Base-by-base conservation (phyloP, 257 asterid species). In the Solanum rostratum region DNA sequence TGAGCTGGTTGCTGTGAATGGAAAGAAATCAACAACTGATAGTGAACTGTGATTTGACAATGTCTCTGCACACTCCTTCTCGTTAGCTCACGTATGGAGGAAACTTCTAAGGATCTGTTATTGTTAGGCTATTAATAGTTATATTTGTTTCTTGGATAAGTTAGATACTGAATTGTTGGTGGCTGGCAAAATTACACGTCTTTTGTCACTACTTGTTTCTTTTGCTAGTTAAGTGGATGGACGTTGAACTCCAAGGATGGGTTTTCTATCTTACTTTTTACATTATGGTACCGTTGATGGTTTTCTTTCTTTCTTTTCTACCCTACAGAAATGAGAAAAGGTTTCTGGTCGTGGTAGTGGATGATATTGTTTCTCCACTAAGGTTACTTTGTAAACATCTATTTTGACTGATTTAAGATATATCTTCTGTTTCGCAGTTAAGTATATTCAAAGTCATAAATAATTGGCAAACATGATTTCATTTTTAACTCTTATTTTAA, bases 1-100 rank as follows among this genome's bases (percentile, higher is more conserved):
- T 3, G 99, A 97, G 90, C 92, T 97, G 80, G 95, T 95, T 49
- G 94, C 95, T 84, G 96, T 97, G 89, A 94, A 95, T 53, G 99
- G 98, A 39, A 97, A 95, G 87, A 90, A 90, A 54, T 74, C 91
- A 88, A 85, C 90, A 27, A 90, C 90, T 15, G 93, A 86, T 24
- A 91, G 88, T 59, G 97, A 94, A 71, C 91, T 95, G 62, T 95
- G 82, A 78, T 50, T 50, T 29, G 10, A 27, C 3, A 11, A 4
- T 16, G 46, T 78, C 63, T 33, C 63, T 78, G 29, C 12, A 30
- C 63, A 29, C 46, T 24, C 27, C n/a, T 20, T 43, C 52, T 8
- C 19, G 10, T 29, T 27, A 78, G 82, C 63, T 78, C 9, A 76
- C 29, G 82, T 27, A 8, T 27, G 82, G 63, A 50, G 82, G 46